These are phyloP conservation scores for Mucuna pruriens DNA, from an alignment of 306 rosid genomes.

Conservation along the genomic window DNA sequence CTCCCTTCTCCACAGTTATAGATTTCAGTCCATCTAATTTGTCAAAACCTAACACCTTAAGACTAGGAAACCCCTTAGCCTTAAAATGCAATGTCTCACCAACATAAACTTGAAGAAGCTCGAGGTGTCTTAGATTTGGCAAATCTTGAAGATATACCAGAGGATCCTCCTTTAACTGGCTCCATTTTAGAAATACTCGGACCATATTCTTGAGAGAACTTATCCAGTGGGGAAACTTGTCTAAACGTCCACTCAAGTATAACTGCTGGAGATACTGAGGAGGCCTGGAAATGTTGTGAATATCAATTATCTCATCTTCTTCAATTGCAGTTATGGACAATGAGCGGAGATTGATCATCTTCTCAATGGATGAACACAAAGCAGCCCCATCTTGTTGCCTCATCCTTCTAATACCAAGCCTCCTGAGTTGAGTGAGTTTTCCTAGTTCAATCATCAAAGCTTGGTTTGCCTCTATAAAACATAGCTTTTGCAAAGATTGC, in stretches of 20 bases:
- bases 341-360: slow-evolving; percentile 50
- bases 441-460: slow-evolving; percentile 51
- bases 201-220: slow-evolving; percentile 36
- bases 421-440: slow-evolving; percentile 53
- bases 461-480: slow-evolving; percentile 58
- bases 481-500: slow-evolving; percentile 59
- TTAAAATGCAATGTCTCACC: slow-evolving; percentile 60
- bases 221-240: slow-evolving; percentile 57
- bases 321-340: slow-evolving; percentile 45
- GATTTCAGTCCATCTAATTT: slow-evolving; percentile 48
- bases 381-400: slow-evolving; percentile 52
- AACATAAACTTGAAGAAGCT: slow-evolving; percentile 57
- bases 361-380: slow-evolving; percentile 53
- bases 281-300: slow-evolving; percentile 50
- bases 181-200: slow-evolving; percentile 48
- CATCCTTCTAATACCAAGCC: slow-evolving; percentile 52
- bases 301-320: slow-evolving; percentile 49
- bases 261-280: slow-evolving; percentile 51
- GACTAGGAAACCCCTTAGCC: slow-evolving; percentile 58
- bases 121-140: slow-evolving; percentile 57
- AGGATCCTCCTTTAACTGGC: slow-evolving; percentile 53
- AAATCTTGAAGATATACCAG: slow-evolving; percentile 46
- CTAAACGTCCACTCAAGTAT: slow-evolving; percentile 53
- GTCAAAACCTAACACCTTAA: slow-evolving; percentile 71
- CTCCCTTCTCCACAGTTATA: slow-evolving; percentile 60